Base-by-base conservation (phyloP, 202 grass and related monocot species). In the Carex arenaria region DNA sequence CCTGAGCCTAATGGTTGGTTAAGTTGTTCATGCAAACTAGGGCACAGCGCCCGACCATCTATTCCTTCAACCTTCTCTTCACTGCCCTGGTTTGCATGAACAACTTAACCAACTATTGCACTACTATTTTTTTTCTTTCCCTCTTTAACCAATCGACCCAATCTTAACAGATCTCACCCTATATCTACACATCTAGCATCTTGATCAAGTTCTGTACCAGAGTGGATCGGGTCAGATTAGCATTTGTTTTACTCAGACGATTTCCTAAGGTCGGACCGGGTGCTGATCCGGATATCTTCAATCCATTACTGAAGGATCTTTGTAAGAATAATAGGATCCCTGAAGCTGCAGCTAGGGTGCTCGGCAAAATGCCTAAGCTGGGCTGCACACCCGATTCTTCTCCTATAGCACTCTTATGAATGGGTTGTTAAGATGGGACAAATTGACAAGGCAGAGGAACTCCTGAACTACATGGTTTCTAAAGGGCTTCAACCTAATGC, bases 371-470 rank as follows among this genome's bases (percentile, higher is more conserved):
- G 94, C 32, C 74, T 19, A 20, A 69, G 63, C 26, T 82, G 0
- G 72, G 87, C 47, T 93, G 86, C 82, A 10, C 20, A 4, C 91
- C 82, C 38, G 88, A 90, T 63, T 79, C 13, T 65, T 80, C 66
- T 91, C 94, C 1, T 93, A 85, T 78, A 87, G 57, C 67, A 87
- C 93, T 54, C 79, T 97, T 52, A 93, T 93, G 81, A 42, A 81
- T 2, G 87, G 87, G 0, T 56, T 97, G 0, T 93, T 40, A 90
- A 90, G 10, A 84, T 53, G 18, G 84, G 85, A 42, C 86, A 86
- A 53, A 42, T 60, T 0, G 56, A 43, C 1, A 89, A 97, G 1
- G 86, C 82, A 7, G 78, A 88, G 38, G 84, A 80, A 43, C 43
- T 97, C 68, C 38, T 7, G 38, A n/a, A n/a, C n/a, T n/a, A n/a